These are phyloP conservation scores for Lodderomyces oxycetoniae DNA, from an alignment of 1,139 yeast species.

Conservation along the genomic window DNA sequence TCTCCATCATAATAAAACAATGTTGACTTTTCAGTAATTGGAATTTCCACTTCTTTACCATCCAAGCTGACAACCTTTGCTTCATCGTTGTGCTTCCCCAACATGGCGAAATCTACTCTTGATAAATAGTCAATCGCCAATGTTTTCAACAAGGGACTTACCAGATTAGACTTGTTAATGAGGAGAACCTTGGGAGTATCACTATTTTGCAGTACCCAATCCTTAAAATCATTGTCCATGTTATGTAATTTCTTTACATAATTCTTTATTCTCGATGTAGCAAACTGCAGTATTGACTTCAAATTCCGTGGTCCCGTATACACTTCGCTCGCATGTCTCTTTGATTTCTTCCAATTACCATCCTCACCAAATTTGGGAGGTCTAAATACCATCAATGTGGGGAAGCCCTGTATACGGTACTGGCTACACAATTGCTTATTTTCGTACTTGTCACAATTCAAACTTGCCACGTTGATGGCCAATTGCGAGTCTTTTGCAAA, in stretches of 20 bases:
- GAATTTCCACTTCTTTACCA: constrained; percentile 21
- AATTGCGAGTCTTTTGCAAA: constrained; percentile 44
- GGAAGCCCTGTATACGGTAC: constrained; percentile 69
- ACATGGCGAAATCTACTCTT: constrained; percentile 27
- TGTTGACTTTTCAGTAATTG: constrained; percentile 22
- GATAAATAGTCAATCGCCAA: constrained; percentile 70
- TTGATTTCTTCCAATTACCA: constrained; percentile 7
- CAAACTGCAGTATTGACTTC: constrained; percentile 53
- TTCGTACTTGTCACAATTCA: constrained; percentile 70
- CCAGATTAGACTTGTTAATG: constrained; percentile 41
- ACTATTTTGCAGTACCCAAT: constrained; percentile 25
- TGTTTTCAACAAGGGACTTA: constrained; percentile 64
- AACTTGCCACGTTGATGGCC: constrained; percentile 71
- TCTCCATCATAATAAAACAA: constrained; percentile 27
- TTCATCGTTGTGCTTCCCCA: constrained; percentile 19
- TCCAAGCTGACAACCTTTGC: constrained; percentile 16
- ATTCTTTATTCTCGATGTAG: constrained; percentile 63
- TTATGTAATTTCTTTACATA: constrained; percentile 53
- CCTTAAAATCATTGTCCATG: constrained; percentile 21
- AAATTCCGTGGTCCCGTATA: constrained; percentile 68
- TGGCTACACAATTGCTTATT: constrained; percentile 70
- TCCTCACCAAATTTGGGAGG: constrained; percentile 58
- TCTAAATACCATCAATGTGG: constrained; percentile 74
- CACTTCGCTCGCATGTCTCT: constrained; percentile 54
- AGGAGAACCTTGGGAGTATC: constrained; percentile 33